phyloP scores from a whole-genome alignment of 2,329 filamentous ascomycete genomes.

The Ustilaginoidea virens region DNA sequence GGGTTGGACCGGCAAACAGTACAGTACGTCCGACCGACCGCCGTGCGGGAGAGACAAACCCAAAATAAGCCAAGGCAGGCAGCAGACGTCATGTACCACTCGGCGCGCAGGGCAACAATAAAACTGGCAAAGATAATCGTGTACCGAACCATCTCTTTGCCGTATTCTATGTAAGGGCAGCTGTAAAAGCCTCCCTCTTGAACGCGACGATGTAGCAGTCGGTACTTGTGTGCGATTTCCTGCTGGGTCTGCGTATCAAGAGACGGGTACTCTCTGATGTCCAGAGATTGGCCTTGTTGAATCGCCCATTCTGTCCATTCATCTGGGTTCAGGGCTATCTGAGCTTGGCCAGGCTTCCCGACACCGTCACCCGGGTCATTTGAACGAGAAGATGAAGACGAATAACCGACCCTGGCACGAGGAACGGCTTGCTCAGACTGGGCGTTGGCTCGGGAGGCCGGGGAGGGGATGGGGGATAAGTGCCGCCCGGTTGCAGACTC shows the following conservation, averaged over 20 bases:
- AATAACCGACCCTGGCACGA: slow-evolving; percentile 2
- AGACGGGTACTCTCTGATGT: slow-evolving; percentile 30
- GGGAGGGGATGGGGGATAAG: neutral
- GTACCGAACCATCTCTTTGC: slow-evolving; percentile 41
- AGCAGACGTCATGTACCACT: slow-evolving; percentile 43
- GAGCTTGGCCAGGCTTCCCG: neutral
- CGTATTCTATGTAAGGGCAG: slow-evolving; percentile 43
- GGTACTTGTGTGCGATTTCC: slow-evolving; percentile 39
- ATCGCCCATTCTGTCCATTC: slow-evolving; percentile 21
- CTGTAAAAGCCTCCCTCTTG: slow-evolving; percentile 40
- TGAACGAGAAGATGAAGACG: neutral
- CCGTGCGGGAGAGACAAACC: slow-evolving; percentile 28
- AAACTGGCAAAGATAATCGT: slow-evolving; percentile 32
- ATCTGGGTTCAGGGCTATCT: slow-evolving; percentile 5
- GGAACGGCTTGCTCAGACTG: neutral
- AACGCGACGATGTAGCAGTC: slow-evolving; percentile 36
- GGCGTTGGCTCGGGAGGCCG: too few species aligned
- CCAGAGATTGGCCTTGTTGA: slow-evolving; percentile 17
- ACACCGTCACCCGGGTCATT: neutral
- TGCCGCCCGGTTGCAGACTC: slow-evolving; percentile 1
- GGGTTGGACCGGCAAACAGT: too few species aligned
- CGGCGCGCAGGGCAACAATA: slow-evolving; percentile 24
- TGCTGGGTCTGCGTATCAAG: slow-evolving; percentile 37
- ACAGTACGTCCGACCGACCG: too few species aligned
- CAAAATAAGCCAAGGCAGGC: slow-evolving; percentile 46